Evolutionary conservation across 768 basidiomycete species (phyloP).

Genomic region (Paxillus rubicundulus): DNA sequence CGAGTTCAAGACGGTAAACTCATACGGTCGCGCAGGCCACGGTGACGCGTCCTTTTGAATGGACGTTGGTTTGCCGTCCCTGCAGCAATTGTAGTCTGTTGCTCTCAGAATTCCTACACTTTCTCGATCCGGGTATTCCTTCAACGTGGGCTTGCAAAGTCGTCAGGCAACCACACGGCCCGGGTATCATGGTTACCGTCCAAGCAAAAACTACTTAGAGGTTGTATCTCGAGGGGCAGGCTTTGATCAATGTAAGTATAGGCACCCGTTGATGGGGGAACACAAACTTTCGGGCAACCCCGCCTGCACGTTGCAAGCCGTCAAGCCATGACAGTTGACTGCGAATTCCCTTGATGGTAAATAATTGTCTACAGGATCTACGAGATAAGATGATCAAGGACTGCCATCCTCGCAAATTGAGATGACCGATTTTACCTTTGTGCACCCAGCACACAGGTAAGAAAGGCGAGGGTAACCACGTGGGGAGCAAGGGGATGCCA

Average conservation of each 20-base stretch:
- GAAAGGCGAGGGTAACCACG: not conserved
- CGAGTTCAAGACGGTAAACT: slow-evolving; percentile 71
- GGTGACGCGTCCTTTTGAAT: slow-evolving; percentile 13
- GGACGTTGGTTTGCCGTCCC: slow-evolving; percentile 8
- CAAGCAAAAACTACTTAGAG: not conserved
- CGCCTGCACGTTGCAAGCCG: not conserved
- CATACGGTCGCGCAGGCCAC: slow-evolving; percentile 60
- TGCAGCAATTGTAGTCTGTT: slow-evolving; percentile 11
- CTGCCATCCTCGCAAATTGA: too few relatives aligned
- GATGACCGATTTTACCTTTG: too few relatives aligned
- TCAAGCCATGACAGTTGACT: not conserved
- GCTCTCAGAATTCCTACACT: not conserved
- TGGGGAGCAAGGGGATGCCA: slow-evolving; percentile 17
- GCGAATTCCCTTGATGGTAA: not conserved
- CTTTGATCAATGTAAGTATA: not conserved
- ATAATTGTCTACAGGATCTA: not conserved
- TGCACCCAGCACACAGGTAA: too few relatives aligned
- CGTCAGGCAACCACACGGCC: not conserved
- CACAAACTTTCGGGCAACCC: not conserved
- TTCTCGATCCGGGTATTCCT: not conserved
- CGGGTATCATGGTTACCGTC: not conserved
- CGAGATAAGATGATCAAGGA: not conserved
- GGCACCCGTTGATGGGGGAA: not conserved
- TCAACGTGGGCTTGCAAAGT: slow-evolving; percentile 4
- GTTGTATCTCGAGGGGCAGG: not conserved